Base-by-base conservation (phyloP, 805 yeast genomes). In the Hagleromyces aurorensis region DNA sequence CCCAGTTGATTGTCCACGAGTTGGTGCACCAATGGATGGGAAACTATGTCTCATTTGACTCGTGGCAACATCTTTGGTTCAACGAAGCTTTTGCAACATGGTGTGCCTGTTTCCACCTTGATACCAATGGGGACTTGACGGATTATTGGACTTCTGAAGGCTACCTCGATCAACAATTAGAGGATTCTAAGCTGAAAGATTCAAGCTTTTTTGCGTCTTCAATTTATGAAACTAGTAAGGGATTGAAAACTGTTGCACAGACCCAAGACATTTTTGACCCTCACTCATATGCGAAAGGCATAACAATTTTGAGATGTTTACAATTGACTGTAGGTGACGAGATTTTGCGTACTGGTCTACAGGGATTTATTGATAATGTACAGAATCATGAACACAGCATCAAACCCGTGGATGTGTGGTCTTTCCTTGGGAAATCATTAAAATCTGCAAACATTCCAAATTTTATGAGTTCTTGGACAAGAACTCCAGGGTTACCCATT, bases 11-110 rank as follows among this genome's bases (percentile, higher is more conserved):
- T 6, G 74, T 72, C 2, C 93, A 82, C 50, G 87, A 81, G 46
- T 46, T 81, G 38, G 75, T 79, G 16, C 93, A 82, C 50, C 89
- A 81, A 57, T 82, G 85, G 84, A 54, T 82, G 33, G 93, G 91
- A 6, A 74, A 82, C 41, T 60, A 64, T 41, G 66, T 79, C 2
- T 62, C 82, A 1, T 78, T 79, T 44, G 79, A 76, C 29, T 69
- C 72, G 12, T 81, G 84, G 78, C 69, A 67, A 29, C 64, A 69
- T 44, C 57, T 81, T 21, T 80, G 91, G 87, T 58, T 82, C 33
- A 78, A 79, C 44, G 93, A 82, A 57, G 61, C 82, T 2, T 77
- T 81, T 57, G 91, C 93, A 0, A 80, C 91, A 0, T 78, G 75
- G 65, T 61, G 75, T 41, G 82, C 86, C 1, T 66, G 67, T 41